Evolutionary conservation across 208 protist genomes (phyloP), one percentile per base, ranked within the genome.

Genomic region (Novymonas esmeraldas): DNA sequence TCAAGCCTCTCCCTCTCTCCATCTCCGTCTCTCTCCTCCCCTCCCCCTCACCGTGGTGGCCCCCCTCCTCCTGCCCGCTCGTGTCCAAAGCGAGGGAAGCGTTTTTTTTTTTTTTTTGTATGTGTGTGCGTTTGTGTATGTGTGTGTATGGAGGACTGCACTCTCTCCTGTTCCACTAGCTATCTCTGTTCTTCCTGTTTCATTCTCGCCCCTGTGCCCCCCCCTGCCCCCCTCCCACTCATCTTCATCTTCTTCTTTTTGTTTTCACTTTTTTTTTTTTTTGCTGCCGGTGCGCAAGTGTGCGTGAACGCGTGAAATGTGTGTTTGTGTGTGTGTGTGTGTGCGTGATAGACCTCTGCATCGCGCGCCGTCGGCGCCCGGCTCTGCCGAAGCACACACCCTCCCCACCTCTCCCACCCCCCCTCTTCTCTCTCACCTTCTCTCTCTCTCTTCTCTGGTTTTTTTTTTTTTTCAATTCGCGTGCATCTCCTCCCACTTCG

Each of bases 381-480:
- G 0, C 14, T 11, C 7, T 38, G 22, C 50, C 50, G 50, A 34
- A 9, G n/a, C 14, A 34, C 39, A 16, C 39, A 18, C 39, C 26
- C 50, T 28, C 50, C 29, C 28, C 50, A 14, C 29, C 29, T 42
- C 14, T 55, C 50, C 7, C 22, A 3, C 24, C 50, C 38, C 24
- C 33, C 45, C 31, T 28, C 41, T 64, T 64, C 28, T 42, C 50
- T 41, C n/a, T 65, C 11, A 33, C 6, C 16, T 2, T 16, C 44
- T 22, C 6, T 2, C 31, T 61, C 54, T 10, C 28, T 70, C 61
- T 59, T n/a, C 41, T 6, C 46, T 2, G 46, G 16, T 66, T 39
- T 54, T 51, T 64, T 26, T 7, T 26, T 33, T 67, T 34, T 34
- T 46, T n/a, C n/a, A n/a, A n/a, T n/a, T n/a, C n/a, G n/a, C n/a